A percentile compares a stretch with the other conserved stretches of the same genome.
Evolutionary conservation across 1,284 basidiomycete species (phyloP).

Genomic region (Ceratorhiza oryzae-sativae): DNA sequence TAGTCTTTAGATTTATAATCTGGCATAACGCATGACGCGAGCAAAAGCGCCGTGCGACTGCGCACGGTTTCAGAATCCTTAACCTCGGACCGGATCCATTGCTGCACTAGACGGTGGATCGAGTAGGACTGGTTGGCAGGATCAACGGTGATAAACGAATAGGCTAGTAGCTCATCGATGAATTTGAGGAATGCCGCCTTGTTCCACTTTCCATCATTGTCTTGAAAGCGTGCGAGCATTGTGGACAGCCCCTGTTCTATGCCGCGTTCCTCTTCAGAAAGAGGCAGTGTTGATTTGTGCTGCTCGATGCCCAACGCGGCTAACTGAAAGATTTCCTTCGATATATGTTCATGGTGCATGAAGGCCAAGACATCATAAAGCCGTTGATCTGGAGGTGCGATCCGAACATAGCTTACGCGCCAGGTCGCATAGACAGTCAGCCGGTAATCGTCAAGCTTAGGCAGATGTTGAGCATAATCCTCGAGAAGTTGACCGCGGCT

Average conservation of each 20-base stretch:
- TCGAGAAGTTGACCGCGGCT: neutral
- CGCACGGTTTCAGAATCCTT: neutral
- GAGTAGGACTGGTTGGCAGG: neutral
- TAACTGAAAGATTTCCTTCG: neutral
- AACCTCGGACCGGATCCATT: slow-evolving; percentile 14
- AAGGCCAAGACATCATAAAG: neutral
- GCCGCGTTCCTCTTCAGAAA: neutral
- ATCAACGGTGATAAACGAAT: slow-evolving; percentile 11
- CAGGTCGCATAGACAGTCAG: slow-evolving; percentile 18
- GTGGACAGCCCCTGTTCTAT: neutral
- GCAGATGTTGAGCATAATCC: neutral
- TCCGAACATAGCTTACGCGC: neutral
- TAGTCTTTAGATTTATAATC: slow-evolving; percentile 3
- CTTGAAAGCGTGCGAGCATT: neutral
- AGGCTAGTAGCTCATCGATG: neutral
- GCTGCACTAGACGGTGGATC: slow-evolving; percentile 29
- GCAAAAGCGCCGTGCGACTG: slow-evolving; percentile 2
- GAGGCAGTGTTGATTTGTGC: neutral
- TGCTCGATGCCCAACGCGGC: neutral
- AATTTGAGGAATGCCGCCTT: slow-evolving; percentile 6
- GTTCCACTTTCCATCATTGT: neutral
- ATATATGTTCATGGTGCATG: slow-evolving; percentile 15
- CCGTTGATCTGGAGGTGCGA: neutral
- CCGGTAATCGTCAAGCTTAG: slow-evolving; percentile 2
- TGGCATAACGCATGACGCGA: slow-evolving; percentile 5